Evolutionary conservation across 257 asterid genomes (phyloP), one percentile per base, ranked within the genome.

Genomic region (Phtheirospermum japonicum): DNA sequence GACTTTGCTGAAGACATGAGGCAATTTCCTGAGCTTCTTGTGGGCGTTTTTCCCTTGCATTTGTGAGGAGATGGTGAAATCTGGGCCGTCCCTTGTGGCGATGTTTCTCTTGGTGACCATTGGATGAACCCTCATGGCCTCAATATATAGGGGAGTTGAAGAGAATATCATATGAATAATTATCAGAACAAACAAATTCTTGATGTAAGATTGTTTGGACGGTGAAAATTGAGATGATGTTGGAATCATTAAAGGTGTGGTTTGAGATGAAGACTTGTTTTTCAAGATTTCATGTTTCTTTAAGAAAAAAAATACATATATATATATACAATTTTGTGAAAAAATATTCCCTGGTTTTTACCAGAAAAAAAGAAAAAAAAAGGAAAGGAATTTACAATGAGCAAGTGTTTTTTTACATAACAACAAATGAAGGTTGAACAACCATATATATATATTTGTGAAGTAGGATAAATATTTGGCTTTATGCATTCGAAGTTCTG

Each of bases 1-100:
- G 55, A 87, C 90, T 65, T 80, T 84, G 78, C 88, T 75, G 30
- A 84, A 84, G 12, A 87, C 90, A 51, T 87, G 90, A 50, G 95
- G 95, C 57, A 87, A 61, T 71, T 76, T 83, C 63, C 86, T 59
- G 50, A 87, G 88, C 75, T 75, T 82, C 65, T 74, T 79, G 61
- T 49, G 51, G 23, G 79, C 58, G 32, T 66, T 8, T 18, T 49
- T 72, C 26, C 70, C 60, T 36, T 52, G 77, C 83, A 76, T 76
- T 0, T 42, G 49, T n/a, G 49, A 11, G 49, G 14, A 9, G 14
- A 9, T 12, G 14, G 10, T 40, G 46, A 40, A 40, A 40, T 40
- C 46, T 40, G 46, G 46, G 9, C 39, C 39, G 39, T 33, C 39
- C 39, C 9, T 39, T 34, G 70, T 4, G 10, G 39, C 49, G 9